phyloP scores from a whole-genome alignment of 495 filamentous ascomycete genomes.

The Trypethelium eluteriae region DNA sequence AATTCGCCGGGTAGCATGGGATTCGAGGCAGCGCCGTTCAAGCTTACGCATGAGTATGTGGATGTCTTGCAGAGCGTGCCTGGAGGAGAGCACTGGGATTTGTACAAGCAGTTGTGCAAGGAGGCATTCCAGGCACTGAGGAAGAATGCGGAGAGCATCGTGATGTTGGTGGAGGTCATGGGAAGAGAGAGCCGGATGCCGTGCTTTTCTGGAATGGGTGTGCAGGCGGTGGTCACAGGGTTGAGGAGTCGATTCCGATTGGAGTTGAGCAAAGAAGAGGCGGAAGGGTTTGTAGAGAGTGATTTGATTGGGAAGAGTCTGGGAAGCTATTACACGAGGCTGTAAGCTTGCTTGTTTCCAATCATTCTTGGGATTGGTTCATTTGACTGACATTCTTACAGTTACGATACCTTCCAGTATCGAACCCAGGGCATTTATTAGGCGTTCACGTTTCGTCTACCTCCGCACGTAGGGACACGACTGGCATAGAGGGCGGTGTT shows the following conservation, averaged over 20 bases:
- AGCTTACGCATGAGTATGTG: conserved; percentile 69
- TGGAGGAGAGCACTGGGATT: conserved; percentile 52
- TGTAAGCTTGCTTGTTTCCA: conserved; percentile 40
- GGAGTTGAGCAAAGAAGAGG: conserved; percentile 65
- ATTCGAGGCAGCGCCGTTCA: conserved; percentile 73
- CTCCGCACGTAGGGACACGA: not conserved
- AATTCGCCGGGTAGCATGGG: conserved; percentile 70
- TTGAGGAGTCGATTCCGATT: conserved; percentile 61
- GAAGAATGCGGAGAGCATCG: conserved; percentile 61
- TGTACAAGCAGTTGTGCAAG: conserved; percentile 64
- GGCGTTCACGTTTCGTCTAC: conserved; percentile 4
- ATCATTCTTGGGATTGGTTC: not conserved
- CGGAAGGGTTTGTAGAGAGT: conserved; percentile 63
- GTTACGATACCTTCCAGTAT: conserved; percentile 76
- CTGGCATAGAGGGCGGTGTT: not conserved
- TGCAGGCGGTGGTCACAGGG: conserved; percentile 51
- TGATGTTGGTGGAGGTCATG: conserved; percentile 70
- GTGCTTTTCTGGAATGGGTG: conserved; percentile 56
- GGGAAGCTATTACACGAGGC: conserved; percentile 70
- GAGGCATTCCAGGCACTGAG: conserved; percentile 67
- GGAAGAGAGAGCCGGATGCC: conserved; percentile 68
- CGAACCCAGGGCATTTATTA: conserved; percentile 72
- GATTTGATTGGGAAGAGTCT: conserved; percentile 62
- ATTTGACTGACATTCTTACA: conserved; percentile 27
- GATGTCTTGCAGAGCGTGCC: conserved; percentile 60